Evolutionary conservation across 495 filamentous ascomycete genomes (phyloP).

Genomic region (Parathielavia hyrcaniae): DNA sequence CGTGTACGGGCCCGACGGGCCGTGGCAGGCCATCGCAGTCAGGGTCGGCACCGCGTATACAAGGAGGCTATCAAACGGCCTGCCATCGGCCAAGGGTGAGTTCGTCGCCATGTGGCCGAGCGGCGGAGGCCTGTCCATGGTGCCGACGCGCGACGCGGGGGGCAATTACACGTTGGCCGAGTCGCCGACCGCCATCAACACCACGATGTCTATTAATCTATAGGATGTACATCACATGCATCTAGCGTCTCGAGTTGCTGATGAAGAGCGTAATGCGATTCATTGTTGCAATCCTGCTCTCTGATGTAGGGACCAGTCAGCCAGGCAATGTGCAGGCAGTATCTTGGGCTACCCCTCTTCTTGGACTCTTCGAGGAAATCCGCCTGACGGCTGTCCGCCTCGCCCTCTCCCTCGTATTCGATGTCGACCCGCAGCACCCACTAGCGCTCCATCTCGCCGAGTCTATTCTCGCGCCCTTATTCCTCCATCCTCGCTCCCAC

Average conservation of each 20-base stretch:
- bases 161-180: conserved; percentile 6
- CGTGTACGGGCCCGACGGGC: conserved; percentile 31
- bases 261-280: too few relatives aligned
- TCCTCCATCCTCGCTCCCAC: conserved; percentile 6
- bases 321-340: too few relatives aligned
- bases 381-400: conserved; percentile 5
- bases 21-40: conserved; percentile 31
- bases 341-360: too few relatives aligned
- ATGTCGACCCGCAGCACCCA: conserved; percentile 8
- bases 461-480: conserved; percentile 4
- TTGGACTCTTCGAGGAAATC: too few relatives aligned
- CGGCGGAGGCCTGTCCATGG: neutral
- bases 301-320: too few relatives aligned
- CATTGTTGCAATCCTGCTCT: too few relatives aligned
- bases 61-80: too few relatives aligned
- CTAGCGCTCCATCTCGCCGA: conserved; percentile 2
- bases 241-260: too few relatives aligned
- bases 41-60: conserved; percentile 18
- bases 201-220: too few relatives aligned
- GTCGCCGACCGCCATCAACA: neutral
- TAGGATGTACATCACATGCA: too few relatives aligned
- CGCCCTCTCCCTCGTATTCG: conserved; percentile 5
- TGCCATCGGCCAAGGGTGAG: neutral
- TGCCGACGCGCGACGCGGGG: neutral
- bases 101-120: conserved; percentile 17